Evolutionary conservation across 441 rosid genomes (phyloP).

Genomic region (Arabidopsis lyrata): DNA sequence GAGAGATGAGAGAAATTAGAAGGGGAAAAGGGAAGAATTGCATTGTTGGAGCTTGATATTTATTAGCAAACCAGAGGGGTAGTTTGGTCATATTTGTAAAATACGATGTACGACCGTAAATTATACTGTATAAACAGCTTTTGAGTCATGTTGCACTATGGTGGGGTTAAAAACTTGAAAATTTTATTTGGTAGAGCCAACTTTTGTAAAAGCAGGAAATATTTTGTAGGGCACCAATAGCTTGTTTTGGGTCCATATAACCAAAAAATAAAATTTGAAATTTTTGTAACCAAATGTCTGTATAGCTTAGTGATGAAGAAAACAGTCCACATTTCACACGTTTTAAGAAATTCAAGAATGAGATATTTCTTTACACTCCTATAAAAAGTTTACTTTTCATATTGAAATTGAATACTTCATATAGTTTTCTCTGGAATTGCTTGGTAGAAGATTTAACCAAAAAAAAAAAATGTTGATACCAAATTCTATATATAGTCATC

Average conservation of each 20-base stretch:
- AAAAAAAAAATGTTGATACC: neutral
- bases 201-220: slow-evolving; percentile 42
- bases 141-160: slow-evolving; percentile 62
- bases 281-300: slow-evolving; percentile 14
- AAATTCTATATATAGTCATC: too few species aligned
- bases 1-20: slow-evolving; percentile 54
- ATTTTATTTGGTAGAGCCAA: slow-evolving; percentile 7
- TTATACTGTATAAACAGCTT: slow-evolving; percentile 44
- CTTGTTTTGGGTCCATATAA: slow-evolving; percentile 24
- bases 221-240: slow-evolving; percentile 37
- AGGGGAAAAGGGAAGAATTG: slow-evolving; percentile 95
- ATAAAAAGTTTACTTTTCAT: slow-evolving; percentile 18
- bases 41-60: slow-evolving; percentile 65
- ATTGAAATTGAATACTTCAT: slow-evolving; percentile 1
- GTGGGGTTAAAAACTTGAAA: slow-evolving; percentile 43
- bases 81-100: slow-evolving; percentile 39
- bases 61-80: slow-evolving; percentile 51
- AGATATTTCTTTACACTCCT: slow-evolving; percentile 8
- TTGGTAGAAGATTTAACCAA: slow-evolving; percentile 4
- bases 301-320: slow-evolving; percentile 67
- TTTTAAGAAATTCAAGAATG: slow-evolving; percentile 18
- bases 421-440: neutral
- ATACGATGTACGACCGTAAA: slow-evolving; percentile 28
- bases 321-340: slow-evolving; percentile 44
- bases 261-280: neutral